A percentile compares a stretch with the other conserved stretches of the same genome.
Evolutionary conservation across 148 eudicot genomes (phyloP).

Genomic region (Rhododendron molle): DNA sequence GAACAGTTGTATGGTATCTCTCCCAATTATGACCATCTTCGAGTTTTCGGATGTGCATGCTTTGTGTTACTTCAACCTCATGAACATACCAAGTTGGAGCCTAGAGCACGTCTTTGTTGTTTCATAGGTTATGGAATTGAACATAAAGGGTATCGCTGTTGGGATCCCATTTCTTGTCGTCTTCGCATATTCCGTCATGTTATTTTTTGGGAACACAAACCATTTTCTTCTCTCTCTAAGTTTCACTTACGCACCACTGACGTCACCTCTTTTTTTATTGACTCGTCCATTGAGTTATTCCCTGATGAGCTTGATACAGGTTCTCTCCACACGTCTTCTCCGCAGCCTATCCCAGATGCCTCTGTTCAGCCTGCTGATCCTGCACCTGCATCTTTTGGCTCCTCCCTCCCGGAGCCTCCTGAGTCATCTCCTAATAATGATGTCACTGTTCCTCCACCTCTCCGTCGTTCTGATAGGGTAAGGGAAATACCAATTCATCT

Average conservation of each 20-base stretch:
- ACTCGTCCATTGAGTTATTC: neutral
- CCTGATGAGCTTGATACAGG: neutral
- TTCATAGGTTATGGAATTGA: neutral
- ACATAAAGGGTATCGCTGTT: slow-evolving; percentile 14
- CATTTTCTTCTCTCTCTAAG: neutral
- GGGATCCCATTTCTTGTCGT: slow-evolving; percentile 1
- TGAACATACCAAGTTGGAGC: neutral
- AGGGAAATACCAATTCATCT: too few relatives aligned
- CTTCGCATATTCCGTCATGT: neutral
- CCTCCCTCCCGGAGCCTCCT: too few relatives aligned
- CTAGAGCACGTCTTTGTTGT: neutral
- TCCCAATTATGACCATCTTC: neutral
- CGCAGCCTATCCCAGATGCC: too few relatives aligned
- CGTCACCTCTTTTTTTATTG: neutral
- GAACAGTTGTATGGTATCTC: slow-evolving; percentile 5
- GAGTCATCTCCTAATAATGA: too few relatives aligned
- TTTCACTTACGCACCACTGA: neutral
- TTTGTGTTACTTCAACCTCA: neutral
- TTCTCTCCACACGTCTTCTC: neutral
- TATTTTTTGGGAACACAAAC: slow-evolving; percentile 12
- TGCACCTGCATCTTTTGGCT: too few relatives aligned
- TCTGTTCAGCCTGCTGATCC: too few relatives aligned
- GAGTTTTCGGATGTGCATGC: neutral
- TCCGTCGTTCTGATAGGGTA: too few relatives aligned
- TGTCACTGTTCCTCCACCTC: too few relatives aligned